These are phyloP conservation scores for Kwoniella pini DNA, from an alignment of 768 basidiomycete genomes.

Conservation along the genomic window DNA sequence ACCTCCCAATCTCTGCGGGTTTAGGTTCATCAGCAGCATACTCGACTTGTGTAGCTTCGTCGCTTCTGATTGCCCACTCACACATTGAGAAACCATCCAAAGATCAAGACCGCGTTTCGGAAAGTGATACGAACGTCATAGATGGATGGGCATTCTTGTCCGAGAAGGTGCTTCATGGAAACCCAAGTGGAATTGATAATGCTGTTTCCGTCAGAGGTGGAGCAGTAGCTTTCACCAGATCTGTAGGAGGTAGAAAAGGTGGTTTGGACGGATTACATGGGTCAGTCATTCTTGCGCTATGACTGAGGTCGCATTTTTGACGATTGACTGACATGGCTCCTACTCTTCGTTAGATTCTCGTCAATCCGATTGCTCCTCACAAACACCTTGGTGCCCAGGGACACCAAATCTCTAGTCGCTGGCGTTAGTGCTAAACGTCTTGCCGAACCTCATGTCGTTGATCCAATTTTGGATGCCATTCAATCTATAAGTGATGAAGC, in stretches of 20 bases:
- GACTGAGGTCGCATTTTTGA: too few species aligned
- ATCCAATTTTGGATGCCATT: slow-evolving; percentile 73
- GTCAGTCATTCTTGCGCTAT: slow-evolving; percentile 61
- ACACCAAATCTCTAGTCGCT: slow-evolving; percentile 91
- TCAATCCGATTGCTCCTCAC: slow-evolving; percentile 86
- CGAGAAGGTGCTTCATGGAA: slow-evolving; percentile 96
- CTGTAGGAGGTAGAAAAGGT: slow-evolving; percentile 71
- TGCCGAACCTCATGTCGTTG: slow-evolving; percentile 79
- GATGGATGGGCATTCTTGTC: slow-evolving; percentile 92
- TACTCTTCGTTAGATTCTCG: slow-evolving; percentile 67
- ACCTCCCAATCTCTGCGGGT: slow-evolving; percentile 90
- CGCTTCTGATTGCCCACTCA: slow-evolving; percentile 72
- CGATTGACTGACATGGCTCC: too few species aligned
- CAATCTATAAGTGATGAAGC: slow-evolving; percentile 85
- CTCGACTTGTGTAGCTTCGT: slow-evolving; percentile 79
- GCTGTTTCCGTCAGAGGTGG: slow-evolving; percentile 90
- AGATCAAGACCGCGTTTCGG: slow-evolving; percentile 62
- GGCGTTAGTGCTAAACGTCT: slow-evolving; percentile 65
- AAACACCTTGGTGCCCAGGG: slow-evolving; percentile 87
- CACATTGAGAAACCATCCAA: slow-evolving; percentile 59
- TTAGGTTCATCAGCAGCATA: slow-evolving; percentile 96
- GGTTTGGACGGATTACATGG: slow-evolving; percentile 84
- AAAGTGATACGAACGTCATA: slow-evolving; percentile 69
- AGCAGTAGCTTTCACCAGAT: slow-evolving; percentile 81
- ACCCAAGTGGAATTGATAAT: slow-evolving; percentile 96